Evolutionary conservation across 768 basidiomycete genomes (phyloP), one percentile per base, ranked within the genome.

Genomic region (Astraeus odoratus): DNA sequence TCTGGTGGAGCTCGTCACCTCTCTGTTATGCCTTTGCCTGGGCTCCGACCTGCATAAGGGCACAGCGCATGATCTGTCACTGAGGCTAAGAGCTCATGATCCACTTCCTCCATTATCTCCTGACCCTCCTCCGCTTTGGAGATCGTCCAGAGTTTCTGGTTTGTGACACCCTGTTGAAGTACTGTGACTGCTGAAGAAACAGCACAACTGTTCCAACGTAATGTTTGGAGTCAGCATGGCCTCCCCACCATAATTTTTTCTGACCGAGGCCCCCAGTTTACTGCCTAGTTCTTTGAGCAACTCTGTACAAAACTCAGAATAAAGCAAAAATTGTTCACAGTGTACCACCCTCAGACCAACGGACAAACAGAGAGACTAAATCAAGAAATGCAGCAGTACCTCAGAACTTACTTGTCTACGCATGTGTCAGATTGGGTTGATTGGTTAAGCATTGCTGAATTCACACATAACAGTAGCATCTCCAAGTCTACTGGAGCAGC

Each of bases 341-440:
- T 67, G 2, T 71, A 60, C 50, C 70, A 16, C 12, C 70, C 66
- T 3, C 59, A 66, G 38, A 56, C 63, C 4, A 54, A 67, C 46
- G 55, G 56, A 10, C 53, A 57, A 41, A 57, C 54, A 2, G 59
- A 59, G 42, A 2, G 50, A 9, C 22, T 41, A 18, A 57, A 58
- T 41, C 55, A 50, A 19, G 48, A 43, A 16, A 19, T 59, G 0
- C 50, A 50, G 7, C 25, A 26, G 4, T 52, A 56, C 34, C 49
- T 60, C 8, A 47, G 51, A 5, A 19, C 7, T 19, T 35, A 56
- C 18, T 31, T 31, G 8, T 10, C 8, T 12, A 31, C 16, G 30
- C 30, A 31, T 4, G 12, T 12, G 30, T n/a, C 12, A 10, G 16
- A 10, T 9, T 31, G 30, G 30, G 12, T n/a, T 12, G 12, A 10